phyloP scores from a whole-genome alignment of 2,329 filamentous ascomycete species.

The Microcera coccophila region DNA sequence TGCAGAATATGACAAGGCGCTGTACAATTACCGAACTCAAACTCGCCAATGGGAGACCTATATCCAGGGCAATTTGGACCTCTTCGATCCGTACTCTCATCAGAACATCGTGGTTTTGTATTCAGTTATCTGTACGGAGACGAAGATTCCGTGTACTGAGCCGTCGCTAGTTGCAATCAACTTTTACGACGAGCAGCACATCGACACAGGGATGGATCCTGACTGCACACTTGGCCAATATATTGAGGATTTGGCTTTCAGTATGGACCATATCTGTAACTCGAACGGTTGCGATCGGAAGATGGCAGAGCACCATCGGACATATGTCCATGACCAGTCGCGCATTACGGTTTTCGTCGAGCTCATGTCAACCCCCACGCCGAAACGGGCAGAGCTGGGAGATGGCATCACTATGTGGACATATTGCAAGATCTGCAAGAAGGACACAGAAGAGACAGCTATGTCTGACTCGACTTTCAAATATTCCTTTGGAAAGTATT shows the following conservation, averaged over 20 bases:
- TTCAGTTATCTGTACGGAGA: conserved; percentile 88
- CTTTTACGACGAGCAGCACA: conserved; percentile 91
- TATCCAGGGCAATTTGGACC: conserved; percentile 77
- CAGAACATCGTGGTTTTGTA: conserved; percentile 95
- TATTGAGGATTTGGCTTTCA: conserved; percentile 81
- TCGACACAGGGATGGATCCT: conserved; percentile 65
- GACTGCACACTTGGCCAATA: conserved; percentile 95
- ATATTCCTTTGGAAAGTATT: conserved; percentile 96
- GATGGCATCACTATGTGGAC: conserved; percentile 94
- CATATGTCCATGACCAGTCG: conserved; percentile 94
- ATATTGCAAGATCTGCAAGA: conserved; percentile 85
- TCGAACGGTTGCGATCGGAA: conserved; percentile 81
- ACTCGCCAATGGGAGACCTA: conserved; percentile 96
- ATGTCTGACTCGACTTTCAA: conserved; percentile 97
- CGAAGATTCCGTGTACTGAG: conserved; percentile 87
- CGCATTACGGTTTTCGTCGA: conserved; percentile 90
- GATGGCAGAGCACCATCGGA: conserved; percentile 89
- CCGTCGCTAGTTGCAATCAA: conserved; percentile 85
- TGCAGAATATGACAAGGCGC: conserved; percentile 91
- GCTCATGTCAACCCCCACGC: conserved; percentile 42
- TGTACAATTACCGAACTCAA: conserved; percentile 91
- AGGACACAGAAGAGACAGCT: conserved; percentile 80
- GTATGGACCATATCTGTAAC: conserved; percentile 72
- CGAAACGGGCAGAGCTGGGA: conserved; percentile 40
- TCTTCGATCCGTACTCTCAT: conserved; percentile 93